These are phyloP conservation scores for Coniochaeta sp. DNA, from an alignment of 2,329 filamentous ascomycete species.

Conservation along the genomic window DNA sequence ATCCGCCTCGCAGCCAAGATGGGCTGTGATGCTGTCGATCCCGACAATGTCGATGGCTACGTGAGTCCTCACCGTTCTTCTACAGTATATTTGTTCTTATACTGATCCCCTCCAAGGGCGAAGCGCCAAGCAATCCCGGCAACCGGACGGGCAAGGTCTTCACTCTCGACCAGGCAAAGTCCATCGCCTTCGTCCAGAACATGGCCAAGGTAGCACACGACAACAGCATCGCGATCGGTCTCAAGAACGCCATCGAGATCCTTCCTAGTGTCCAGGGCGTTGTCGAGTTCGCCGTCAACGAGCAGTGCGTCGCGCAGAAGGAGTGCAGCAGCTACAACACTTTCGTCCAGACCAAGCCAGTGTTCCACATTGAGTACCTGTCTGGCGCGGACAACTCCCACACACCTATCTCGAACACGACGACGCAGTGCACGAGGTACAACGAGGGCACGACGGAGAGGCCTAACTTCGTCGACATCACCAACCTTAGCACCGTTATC, in stretches of 20 bases:
- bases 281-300: conserved; percentile 62
- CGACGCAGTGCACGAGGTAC: conserved; percentile 45
- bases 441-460: conserved; percentile 26
- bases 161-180: conserved; percentile 38
- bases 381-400: conserved; percentile 2
- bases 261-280: conserved; percentile 37
- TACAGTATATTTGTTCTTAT: not conserved
- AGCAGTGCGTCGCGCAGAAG: conserved; percentile 55
- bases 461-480: conserved; percentile 29
- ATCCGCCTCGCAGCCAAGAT: conserved; percentile 52
- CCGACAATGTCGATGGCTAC: conserved; percentile 53
- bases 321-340: conserved; percentile 45
- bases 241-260: conserved; percentile 62
- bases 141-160: not conserved
- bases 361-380: conserved; percentile 69
- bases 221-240: conserved; percentile 52
- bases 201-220: conserved; percentile 46
- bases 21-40: conserved; percentile 62
- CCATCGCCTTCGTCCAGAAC: conserved; percentile 53
- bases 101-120: not conserved
- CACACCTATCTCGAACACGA: not conserved
- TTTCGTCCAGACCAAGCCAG: conserved; percentile 58
- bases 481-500: conserved; percentile 55
- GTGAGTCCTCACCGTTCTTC: not conserved
- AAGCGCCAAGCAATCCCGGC: not conserved